Percentiles rank a stretch among this genome's conserved stretches.
Conservation (phyloP, 805 yeast genomes). For the Maudiozyma saulgeensis region DNA sequence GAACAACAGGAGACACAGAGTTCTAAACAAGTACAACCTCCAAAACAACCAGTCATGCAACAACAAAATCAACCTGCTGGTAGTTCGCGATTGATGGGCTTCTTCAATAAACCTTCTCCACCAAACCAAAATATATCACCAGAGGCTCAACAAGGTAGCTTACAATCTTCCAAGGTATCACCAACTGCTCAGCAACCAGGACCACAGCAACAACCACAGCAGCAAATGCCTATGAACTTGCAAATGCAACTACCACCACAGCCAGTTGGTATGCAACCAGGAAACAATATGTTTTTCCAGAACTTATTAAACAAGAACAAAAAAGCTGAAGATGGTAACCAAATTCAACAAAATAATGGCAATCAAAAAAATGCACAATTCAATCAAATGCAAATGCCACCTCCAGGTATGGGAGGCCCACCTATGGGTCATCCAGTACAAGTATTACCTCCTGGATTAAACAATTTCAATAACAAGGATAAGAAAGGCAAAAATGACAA, state of each 20-base stretch:
- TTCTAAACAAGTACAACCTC: background rate
- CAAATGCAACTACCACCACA: constrained; percentile 7
- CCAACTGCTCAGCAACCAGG: constrained; percentile 4
- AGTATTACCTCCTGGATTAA: constrained; percentile 10
- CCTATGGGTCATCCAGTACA: constrained; percentile 10
- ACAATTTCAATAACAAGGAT: constrained; percentile 2
- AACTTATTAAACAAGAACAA: constrained; percentile 24
- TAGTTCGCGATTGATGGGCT: constrained; percentile 26
- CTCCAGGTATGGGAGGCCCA: constrained; percentile 18
- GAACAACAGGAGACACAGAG: background rate
- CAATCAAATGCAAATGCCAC: constrained; percentile 8
- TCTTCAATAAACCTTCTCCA: constrained; percentile 17
- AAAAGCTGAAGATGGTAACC: constrained; percentile 1
- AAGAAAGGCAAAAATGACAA: background rate
- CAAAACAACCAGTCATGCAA: background rate
- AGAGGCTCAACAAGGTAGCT: constrained; percentile 2
- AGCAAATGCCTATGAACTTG: constrained; percentile 8
- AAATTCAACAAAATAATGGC: background rate
- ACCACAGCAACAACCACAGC: constrained; percentile 3
- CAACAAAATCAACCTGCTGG: constrained; percentile 7
- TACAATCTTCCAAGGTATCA: background rate
- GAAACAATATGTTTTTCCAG: constrained; percentile 25
- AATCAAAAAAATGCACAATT: background rate
- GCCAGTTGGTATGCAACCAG: constrained; percentile 9
- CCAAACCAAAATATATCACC: constrained; percentile 1